Evolutionary conservation across 495 filamentous ascomycete species (phyloP), one percentile per base, ranked within the genome.

Genomic region (Annulohypoxylon maeteangense): DNA sequence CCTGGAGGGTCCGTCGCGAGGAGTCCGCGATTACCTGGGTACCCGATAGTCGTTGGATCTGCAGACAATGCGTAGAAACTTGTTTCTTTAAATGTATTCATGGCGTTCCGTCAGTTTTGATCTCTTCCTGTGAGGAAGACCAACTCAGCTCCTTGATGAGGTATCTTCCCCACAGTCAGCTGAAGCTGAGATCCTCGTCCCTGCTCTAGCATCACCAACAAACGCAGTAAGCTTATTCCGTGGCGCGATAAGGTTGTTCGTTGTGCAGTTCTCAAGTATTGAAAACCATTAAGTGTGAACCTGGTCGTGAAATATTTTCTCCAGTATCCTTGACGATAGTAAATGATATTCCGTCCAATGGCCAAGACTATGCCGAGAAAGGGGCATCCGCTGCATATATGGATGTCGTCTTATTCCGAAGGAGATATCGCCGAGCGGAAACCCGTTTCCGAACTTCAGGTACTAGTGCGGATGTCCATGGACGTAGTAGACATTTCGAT

Each of bases 131-230:
- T 1, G 53, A 55, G 38, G 55, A 50, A 53, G 20, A 67, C 63
- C 62, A 71, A 53, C 20, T 67, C 4, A 71, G 51, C 53, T 71
- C 63, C 16, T 67, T 63, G 31, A 67, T 58, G 51, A 67, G 62
- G 32, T 71, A 55, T n/a, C 36, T 62, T 38, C 16, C 63, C 64
- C 70, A 68, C 40, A 72, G 40, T 29, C 65, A 55, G 0, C 59
- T 47, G 25, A 23, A 68, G 47, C 65, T 65, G 18, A 25, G 31
- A 31, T 65, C 60, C 29, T 5, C n/a, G 60, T 73, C 54, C 61
- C 48, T 76, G 91, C 53, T 81, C 51, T 38, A 18, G 64, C 68
- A 34, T 72, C 44, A 47, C 64, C 68, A 50, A 68, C 66, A 4
- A 74, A 16, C 34, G 68, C 53, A 14, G 72, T 62, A 14, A 74